A percentile compares a stretch with the other conserved stretches of the same genome.
These are phyloP conservation scores for Recurvomyces mirabilis DNA, from an alignment of 495 filamentous ascomycete genomes.

Conservation along the genomic window DNA sequence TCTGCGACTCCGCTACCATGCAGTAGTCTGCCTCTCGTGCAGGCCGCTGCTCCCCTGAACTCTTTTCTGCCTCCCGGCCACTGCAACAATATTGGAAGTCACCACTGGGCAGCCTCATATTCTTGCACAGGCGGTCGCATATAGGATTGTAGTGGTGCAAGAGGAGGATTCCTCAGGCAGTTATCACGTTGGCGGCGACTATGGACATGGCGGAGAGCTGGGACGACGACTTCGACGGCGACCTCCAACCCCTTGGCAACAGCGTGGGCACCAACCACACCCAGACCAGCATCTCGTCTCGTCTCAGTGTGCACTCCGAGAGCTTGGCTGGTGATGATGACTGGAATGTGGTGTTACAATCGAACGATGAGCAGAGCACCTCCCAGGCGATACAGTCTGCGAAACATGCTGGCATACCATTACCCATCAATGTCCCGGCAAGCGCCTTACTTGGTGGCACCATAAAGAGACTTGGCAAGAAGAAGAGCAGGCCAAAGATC, in stretches of 20 bases:
- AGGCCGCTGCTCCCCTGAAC: no score
- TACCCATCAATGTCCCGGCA: constrained; percentile 78
- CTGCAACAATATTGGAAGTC: no score
- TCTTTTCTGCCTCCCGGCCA: no score
- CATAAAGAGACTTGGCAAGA: constrained; percentile 80
- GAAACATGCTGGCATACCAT: constrained; percentile 78
- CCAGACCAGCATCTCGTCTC: constrained; percentile 64
- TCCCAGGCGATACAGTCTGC: constrained; percentile 78
- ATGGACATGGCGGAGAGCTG: constrained; percentile 57
- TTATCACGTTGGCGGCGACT: neutral
- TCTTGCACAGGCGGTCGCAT: no score
- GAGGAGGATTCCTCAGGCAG: no score
- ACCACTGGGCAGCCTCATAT: no score
- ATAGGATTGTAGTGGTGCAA: no score
- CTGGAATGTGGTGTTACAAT: constrained; percentile 66
- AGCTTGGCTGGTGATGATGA: constrained; percentile 62
- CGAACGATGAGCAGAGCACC: constrained; percentile 67
- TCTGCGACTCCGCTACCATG: no score
- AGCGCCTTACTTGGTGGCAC: constrained; percentile 90
- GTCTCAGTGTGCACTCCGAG: constrained; percentile 68
- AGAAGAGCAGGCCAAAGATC: constrained; percentile 57
- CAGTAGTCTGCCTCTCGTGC: no score
- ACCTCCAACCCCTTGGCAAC: constrained; percentile 38
- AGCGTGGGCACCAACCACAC: constrained; percentile 55
- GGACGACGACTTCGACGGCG: constrained; percentile 71